Evolutionary conservation across 371 early-diverging fungal genomes (phyloP), one percentile per base, ranked within the genome.

Genomic region (Rhizopus stolonifer): DNA sequence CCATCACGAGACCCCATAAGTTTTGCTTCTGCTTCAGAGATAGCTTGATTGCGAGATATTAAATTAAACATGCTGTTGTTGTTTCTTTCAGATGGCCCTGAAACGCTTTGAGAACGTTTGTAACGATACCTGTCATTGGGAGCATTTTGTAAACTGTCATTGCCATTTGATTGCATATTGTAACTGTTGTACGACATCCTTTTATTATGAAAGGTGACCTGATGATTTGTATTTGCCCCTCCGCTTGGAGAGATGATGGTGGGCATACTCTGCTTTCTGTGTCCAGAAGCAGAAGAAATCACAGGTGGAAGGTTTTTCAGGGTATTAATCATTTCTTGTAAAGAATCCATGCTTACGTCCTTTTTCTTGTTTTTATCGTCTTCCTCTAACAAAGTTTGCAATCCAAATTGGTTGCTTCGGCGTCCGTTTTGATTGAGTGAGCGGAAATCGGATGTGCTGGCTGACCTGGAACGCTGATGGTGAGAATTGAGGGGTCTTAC

Each of bases 401-500:
- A 56, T 31, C 65, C 69, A 49, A 67, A 36, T 14, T 58, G 54
- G 10, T 36, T 46, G 43, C 59, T 49, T 33, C 58, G 62, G 11
- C 60, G 34, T 46, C 49, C 42, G 45, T 46, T 54, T 13, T 21
- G 38, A 23, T 49, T 45, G 31, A 49, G 39, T n/a, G 32, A 26
- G 33, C 47, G 26, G 25, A 69, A 61, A 45, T 67, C 61, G 9
- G 71, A 66, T 25, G 67, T 65, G 50, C 65, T 69, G 25, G 75
- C 73, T 23, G 77, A 77, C 33, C 71, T 66, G 15, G 73, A 70
- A 21, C 77, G 73, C 45, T 76, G 77, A 44, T 72, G 70, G 13
- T 65, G 60, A 17, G 57, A 44, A 18, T 38, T 50, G 10, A 51
- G 60, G 18, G 54, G 49, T 14, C 29, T 19, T 44, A 29, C 46